These are phyloP conservation scores for Actinomucor elegans DNA, from an alignment of 371 early-diverging fungal genomes.

Conservation along the genomic window DNA sequence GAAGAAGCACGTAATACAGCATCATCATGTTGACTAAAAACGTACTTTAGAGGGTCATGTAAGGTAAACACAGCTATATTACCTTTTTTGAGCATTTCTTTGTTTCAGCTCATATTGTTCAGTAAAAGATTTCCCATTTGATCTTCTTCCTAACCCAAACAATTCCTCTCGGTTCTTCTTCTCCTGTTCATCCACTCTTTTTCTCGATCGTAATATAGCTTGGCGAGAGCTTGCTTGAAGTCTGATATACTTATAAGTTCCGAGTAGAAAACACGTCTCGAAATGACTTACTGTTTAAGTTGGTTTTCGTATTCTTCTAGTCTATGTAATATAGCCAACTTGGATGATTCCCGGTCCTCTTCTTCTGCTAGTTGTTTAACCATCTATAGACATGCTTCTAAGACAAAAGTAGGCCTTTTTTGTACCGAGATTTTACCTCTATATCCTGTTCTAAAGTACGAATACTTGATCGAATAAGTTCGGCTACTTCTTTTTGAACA, in stretches of 20 bases:
- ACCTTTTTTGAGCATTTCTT: constrained; percentile 36
- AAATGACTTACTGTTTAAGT: constrained; percentile 58
- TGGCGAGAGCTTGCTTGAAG: constrained; percentile 54
- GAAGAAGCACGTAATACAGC: constrained; percentile 48
- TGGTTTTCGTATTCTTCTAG: constrained; percentile 60
- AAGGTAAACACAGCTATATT: no score
- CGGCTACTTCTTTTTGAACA: constrained; percentile 33
- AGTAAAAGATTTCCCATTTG: constrained; percentile 32
- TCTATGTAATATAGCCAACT: constrained; percentile 41
- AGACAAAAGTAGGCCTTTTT: background rate
- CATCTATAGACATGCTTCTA: constrained; percentile 27
- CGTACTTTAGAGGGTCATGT: no score
- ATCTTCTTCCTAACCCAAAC: constrained; percentile 38
- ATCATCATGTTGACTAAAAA: constrained; percentile 45
- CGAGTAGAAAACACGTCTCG: no score
- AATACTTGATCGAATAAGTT: constrained; percentile 23
- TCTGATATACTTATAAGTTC: no score
- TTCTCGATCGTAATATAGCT: constrained; percentile 58
- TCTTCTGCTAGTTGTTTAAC: constrained; percentile 58
- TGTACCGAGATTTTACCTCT: constrained; percentile 15
- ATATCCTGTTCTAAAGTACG: constrained; percentile 32
- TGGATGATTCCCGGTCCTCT: constrained; percentile 56
- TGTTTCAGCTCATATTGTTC: constrained; percentile 45
- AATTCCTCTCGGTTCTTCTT: constrained; percentile 58
- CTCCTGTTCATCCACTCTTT: constrained; percentile 54